These are phyloP conservation scores for Gloeophyllum trabeum DNA, from an alignment of 768 basidiomycete genomes.

Conservation along the genomic window DNA sequence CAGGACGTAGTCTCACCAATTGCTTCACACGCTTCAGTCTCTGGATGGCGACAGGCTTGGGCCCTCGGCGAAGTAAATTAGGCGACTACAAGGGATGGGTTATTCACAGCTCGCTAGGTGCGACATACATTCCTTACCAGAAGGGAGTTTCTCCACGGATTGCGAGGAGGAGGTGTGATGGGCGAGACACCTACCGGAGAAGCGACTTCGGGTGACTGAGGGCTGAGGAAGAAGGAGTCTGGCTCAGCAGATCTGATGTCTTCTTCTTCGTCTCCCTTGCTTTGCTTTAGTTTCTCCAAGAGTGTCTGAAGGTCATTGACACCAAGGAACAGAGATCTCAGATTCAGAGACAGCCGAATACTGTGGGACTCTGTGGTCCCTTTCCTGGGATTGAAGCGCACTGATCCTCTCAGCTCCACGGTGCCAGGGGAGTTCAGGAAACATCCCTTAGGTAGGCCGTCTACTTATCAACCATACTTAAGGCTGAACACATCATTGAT, in stretches of 20 bases:
- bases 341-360: too few species aligned
- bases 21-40: not conserved
- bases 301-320: too few species aligned
- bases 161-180: not conserved
- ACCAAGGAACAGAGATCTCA: too few species aligned
- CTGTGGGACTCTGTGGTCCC: not conserved
- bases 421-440: not conserved
- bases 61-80: not conserved
- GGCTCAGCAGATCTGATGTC: not conserved
- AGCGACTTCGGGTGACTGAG: too few species aligned
- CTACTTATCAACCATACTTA: not conserved
- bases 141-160: not conserved
- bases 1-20: not conserved
- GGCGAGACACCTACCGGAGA: too few species aligned
- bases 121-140: not conserved
- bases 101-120: not conserved
- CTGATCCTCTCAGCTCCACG: not conserved
- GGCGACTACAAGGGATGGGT: not conserved
- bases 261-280: not conserved
- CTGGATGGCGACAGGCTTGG: not conserved
- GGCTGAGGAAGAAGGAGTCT: too few species aligned
- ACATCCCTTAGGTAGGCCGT: not conserved
- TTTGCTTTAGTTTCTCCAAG: not conserved
- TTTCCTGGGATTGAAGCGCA: not conserved
- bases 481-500: not conserved